phyloP scores from a whole-genome alignment of 371 early-diverging fungal species.

The Apophysomyces ossiformis region DNA sequence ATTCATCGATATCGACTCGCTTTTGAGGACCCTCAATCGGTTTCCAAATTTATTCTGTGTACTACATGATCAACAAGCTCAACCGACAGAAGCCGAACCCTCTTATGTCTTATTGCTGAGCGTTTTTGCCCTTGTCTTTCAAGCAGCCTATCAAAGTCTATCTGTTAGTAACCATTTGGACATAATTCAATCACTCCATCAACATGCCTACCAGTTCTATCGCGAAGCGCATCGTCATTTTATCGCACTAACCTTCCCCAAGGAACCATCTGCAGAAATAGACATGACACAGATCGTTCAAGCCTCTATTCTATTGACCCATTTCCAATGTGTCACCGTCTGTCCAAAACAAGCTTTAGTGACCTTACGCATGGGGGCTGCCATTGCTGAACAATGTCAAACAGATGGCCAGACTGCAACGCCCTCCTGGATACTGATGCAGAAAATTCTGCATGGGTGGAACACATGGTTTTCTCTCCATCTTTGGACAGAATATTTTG shows the following conservation, averaged over 20 bases:
- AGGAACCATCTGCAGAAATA: conserved; percentile 5
- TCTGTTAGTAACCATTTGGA: conserved; percentile 16
- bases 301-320: conserved; percentile 37
- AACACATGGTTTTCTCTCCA: conserved; percentile 26
- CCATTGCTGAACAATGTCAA: conserved; percentile 20
- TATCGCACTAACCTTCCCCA: conserved; percentile 26
- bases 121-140: conserved; percentile 37
- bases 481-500: conserved; percentile 9
- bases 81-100: conserved; percentile 6
- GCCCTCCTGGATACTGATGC: background rate
- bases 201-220: conserved; percentile 29
- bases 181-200: conserved; percentile 13
- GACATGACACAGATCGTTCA: conserved; percentile 19
- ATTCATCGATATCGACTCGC: conserved; percentile 27
- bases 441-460: conserved; percentile 24
- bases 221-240: conserved; percentile 36
- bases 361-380: conserved; percentile 27
- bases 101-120: conserved; percentile 23
- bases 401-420: background rate
- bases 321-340: conserved; percentile 41
- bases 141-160: conserved; percentile 37
- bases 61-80: conserved; percentile 11
- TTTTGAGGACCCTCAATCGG: conserved; percentile 1
- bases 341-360: conserved; percentile 39
- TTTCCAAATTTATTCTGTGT: conserved; percentile 13